Conservation (phyloP, 179 eudicot species). For the Heliamphora ciliata region DNA sequence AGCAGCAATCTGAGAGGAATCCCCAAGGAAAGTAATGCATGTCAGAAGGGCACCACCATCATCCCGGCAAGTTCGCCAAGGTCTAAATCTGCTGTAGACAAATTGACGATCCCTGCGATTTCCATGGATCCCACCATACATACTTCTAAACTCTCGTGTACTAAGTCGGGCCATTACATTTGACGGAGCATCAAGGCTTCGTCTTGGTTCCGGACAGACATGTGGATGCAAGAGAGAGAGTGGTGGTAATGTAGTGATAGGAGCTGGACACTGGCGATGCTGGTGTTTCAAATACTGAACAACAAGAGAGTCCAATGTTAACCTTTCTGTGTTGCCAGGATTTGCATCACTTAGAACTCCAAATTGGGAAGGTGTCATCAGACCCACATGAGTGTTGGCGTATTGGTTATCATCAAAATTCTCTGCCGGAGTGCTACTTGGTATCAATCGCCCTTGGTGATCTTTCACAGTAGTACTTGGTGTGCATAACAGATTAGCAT, state of each 20-base stretch:
- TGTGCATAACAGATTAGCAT: constrained; percentile 37
- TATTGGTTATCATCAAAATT: constrained; percentile 46
- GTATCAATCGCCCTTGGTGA: constrained; percentile 33
- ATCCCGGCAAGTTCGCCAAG: constrained; percentile 86
- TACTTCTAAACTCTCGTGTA: constrained; percentile 77
- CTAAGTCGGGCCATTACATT: constrained; percentile 82
- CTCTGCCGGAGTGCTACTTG: constrained; percentile 28
- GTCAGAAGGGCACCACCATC: constrained; percentile 67
- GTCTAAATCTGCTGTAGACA: constrained; percentile 87
- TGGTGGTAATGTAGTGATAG: constrained; percentile 91
- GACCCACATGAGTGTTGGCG: constrained; percentile 25
- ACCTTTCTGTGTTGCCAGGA: constrained; percentile 48
- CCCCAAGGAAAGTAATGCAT: constrained; percentile 77
- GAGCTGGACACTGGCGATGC: constrained; percentile 98
- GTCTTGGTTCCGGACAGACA: constrained; percentile 85
- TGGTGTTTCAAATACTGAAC: constrained; percentile 93
- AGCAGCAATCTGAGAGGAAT: constrained; percentile 73
- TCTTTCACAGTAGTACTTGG: constrained; percentile 51
- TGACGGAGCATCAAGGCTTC: constrained; percentile 81
- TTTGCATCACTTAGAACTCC: constrained; percentile 45
- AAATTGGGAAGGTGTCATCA: constrained; percentile 27
- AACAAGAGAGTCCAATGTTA: constrained; percentile 81
- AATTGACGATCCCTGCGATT: constrained; percentile 85
- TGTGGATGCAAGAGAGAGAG: constrained; percentile 93
- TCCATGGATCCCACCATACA: constrained; percentile 84